Percentiles rank a stretch among this genome's conserved stretches.
Conservation (phyloP, 768 basidiomycete species). For the Kwoniella dendrophila region DNA sequence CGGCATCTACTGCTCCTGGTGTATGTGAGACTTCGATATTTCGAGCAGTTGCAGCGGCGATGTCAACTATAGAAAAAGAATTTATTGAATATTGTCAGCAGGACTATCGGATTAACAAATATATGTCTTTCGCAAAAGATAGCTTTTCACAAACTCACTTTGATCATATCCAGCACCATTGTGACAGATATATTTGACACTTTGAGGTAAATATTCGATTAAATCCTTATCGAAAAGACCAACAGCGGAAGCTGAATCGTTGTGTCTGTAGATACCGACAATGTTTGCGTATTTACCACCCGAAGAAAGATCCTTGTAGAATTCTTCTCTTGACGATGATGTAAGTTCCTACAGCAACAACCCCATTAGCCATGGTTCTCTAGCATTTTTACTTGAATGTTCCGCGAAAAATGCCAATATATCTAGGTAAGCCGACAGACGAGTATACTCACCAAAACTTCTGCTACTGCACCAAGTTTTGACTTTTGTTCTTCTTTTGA, state of each 20-base stretch:
- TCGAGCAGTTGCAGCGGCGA: slow-evolving; percentile 68
- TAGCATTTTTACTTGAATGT: not conserved
- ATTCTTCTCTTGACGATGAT: slow-evolving; percentile 67
- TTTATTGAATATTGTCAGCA: not conserved
- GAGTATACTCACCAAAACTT: slow-evolving; percentile 68
- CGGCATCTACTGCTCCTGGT: slow-evolving; percentile 85
- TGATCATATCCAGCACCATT: slow-evolving; percentile 35
- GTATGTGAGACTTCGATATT: slow-evolving; percentile 71
- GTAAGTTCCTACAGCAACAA: slow-evolving; percentile 60
- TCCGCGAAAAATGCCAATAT: too few relatives aligned
- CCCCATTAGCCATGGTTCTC: not conserved
- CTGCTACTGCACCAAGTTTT: slow-evolving; percentile 69
- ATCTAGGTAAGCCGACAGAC: not conserved
- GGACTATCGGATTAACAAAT: slow-evolving; percentile 56
- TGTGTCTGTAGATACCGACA: slow-evolving; percentile 74
- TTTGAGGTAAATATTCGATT: slow-evolving; percentile 57
- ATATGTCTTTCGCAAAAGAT: not conserved
- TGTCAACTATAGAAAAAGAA: slow-evolving; percentile 60
- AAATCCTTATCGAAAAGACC: slow-evolving; percentile 77
- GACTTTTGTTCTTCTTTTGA: slow-evolving; percentile 72
- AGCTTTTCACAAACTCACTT: slow-evolving; percentile 55
- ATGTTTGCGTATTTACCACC: slow-evolving; percentile 71
- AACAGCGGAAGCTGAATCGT: slow-evolving; percentile 64
- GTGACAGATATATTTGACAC: slow-evolving; percentile 31
- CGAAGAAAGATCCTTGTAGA: slow-evolving; percentile 64